These are phyloP conservation scores for Mariannaea sp. DNA, from an alignment of 2,329 filamentous ascomycete genomes.

Conservation along the genomic window DNA sequence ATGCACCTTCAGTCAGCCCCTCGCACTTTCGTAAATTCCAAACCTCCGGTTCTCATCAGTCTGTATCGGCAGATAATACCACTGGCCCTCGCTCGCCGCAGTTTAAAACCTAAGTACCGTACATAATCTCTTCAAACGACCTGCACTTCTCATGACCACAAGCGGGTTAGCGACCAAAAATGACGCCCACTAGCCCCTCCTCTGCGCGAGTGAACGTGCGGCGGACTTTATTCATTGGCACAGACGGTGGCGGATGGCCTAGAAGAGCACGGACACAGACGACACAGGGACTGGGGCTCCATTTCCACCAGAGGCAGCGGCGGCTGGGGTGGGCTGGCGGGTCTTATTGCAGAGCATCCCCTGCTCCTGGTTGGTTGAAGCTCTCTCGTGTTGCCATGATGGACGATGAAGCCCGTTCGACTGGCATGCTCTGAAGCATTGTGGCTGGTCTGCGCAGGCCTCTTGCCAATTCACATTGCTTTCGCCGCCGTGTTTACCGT, in stretches of 20 bases:
- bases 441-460: not conserved
- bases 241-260: too few species aligned
- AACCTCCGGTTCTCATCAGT: too few species aligned
- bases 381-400: not conserved
- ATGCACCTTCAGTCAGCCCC: not conserved
- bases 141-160: not conserved
- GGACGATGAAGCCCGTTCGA: slow-evolving; percentile 2
- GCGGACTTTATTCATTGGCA: not conserved
- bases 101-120: too few species aligned
- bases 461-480: not conserved
- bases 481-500: not conserved
- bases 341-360: not conserved
- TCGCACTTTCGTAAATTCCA: not conserved
- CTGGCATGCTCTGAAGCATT: slow-evolving; percentile 24
- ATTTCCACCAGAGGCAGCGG: not conserved
- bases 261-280: too few species aligned
- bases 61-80: too few species aligned
- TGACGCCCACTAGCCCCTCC: not conserved
- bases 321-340: not conserved
- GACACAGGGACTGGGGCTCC: not conserved
- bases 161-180: not conserved
- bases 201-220: not conserved
- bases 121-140: too few species aligned
- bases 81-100: too few species aligned
- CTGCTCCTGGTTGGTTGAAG: not conserved